phyloP scores from a whole-genome alignment of 2,329 filamentous ascomycete genomes.

The Coniella vitis region DNA sequence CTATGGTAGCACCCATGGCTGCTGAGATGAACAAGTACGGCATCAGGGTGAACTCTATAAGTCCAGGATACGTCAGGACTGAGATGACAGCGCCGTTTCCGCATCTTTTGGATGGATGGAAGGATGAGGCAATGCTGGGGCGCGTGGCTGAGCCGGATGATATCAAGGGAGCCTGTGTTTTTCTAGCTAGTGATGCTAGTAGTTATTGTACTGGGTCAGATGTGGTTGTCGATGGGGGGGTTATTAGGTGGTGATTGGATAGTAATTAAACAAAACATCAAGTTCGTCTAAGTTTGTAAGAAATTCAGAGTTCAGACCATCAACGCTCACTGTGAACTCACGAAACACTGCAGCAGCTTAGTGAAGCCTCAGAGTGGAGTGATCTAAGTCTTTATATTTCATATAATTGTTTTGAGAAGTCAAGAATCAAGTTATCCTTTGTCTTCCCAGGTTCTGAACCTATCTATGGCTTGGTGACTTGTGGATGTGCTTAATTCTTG shows the following conservation, averaged over 20 bases:
- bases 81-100: conserved; percentile 33
- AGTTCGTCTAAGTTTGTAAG: no score
- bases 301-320: no score
- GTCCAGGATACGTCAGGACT: conserved; percentile 32
- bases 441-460: no score
- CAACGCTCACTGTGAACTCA: no score
- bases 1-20: conserved; percentile 40
- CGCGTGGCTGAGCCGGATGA: conserved; percentile 42
- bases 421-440: no score
- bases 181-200: conserved; percentile 41
- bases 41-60: conserved; percentile 35
- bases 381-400: no score
- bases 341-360: no score
- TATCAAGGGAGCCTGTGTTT: conserved; percentile 41
- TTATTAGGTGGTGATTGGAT: conserved; percentile 29
- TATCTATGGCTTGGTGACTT: no score
- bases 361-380: no score
- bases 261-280: no score
- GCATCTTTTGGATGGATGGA: conserved; percentile 41
- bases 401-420: no score
- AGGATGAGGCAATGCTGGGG: conserved; percentile 40
- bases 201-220: conserved; percentile 35
- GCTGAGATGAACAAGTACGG: conserved; percentile 33
- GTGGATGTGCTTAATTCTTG: no score
- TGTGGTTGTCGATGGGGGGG: conserved; percentile 38